Evolutionary conservation across 164 flowering plant species (phyloP).

Genomic region (Protea cynaroides): DNA sequence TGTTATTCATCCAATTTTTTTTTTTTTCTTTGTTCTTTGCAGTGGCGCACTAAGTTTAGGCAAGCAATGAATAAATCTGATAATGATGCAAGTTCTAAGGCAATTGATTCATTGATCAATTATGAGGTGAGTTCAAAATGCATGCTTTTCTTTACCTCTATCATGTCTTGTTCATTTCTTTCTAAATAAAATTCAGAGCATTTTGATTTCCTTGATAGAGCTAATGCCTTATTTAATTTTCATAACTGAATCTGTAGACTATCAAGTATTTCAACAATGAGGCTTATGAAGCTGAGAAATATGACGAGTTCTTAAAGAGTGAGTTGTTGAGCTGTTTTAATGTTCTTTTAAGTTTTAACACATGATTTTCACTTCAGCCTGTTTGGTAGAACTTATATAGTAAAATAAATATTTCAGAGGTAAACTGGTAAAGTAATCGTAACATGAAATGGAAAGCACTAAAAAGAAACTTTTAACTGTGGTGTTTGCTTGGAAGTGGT

Average conservation of each 20-base stretch:
- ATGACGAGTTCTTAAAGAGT: conserved; percentile 80
- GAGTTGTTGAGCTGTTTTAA: conserved; percentile 32
- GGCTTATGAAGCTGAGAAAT: conserved; percentile 73
- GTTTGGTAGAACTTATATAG: too few species aligned
- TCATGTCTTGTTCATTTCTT: conserved; percentile 6
- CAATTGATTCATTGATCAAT: conserved; percentile 92
- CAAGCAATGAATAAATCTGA: conserved; percentile 99
- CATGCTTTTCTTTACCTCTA: neutral
- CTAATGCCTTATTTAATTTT: neutral
- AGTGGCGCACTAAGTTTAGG: conserved; percentile 99
- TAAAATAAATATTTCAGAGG: too few species aligned
- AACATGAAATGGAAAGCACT: too few species aligned
- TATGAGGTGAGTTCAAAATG: conserved; percentile 61
- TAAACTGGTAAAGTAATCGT: too few species aligned
- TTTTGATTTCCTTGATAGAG: neutral
- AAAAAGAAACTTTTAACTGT: too few species aligned
- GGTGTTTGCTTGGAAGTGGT: too few species aligned
- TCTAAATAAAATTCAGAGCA: neutral
- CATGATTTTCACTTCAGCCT: neutral
- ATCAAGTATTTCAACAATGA: conserved; percentile 98
- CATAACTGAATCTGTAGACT: conserved; percentile 43
- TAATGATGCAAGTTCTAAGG: conserved; percentile 95
- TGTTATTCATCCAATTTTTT: too few species aligned
- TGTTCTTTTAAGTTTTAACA: neutral
- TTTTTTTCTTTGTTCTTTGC: conserved; percentile 18